Base-by-base conservation (phyloP, 192 early-diverging fungal genomes). In the Pilobolus umbonatus region DNA sequence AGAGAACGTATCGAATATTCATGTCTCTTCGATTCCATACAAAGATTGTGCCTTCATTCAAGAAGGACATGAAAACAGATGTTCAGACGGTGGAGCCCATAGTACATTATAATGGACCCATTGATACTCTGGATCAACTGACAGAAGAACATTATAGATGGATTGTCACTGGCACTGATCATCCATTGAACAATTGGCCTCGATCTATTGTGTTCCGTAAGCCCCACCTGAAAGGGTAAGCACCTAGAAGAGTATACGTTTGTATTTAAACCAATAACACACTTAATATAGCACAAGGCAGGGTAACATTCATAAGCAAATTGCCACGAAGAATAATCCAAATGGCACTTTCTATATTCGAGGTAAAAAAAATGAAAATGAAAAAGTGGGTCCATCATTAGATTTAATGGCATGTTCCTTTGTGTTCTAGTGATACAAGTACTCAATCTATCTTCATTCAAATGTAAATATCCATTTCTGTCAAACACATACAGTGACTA, bases 111-210 rank as follows among this genome's bases (percentile, higher is more conserved):
- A 62, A 68, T 46, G 67, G 67, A 0, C 51, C 55, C 0, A 22
- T 39, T 15, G 55, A 62, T 5, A 62, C 60, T 15, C 26, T 68
- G 29, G 67, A 68, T 22, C 60, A 62, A 52, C 39, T 68, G 21
- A 38, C 67, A 0, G 39, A 55, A 29, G 60, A 68, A 36, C 62
- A 55, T 17, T 40, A 62, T 21, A 42, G 43, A 10, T 68, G 67
- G 67, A 48, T 68, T 0, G 42, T 50, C 22, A 55, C 53, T 6
- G 24, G 44, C 11, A 30, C 67, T 0, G 17, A 38, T 15, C 52
- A 51, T 3, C 52, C 40, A 12, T 28, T 46, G 4, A 22, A 17
- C 5, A 21, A 49, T 15, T 57, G 44, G 38, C 24, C 40, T 19
- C 34, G 38, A 35, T 46, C 62, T 0, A 64, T 64, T 28, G 51